phyloP scores from a whole-genome alignment of 164 flowering plant species.

The Warburgia ugandensis region DNA sequence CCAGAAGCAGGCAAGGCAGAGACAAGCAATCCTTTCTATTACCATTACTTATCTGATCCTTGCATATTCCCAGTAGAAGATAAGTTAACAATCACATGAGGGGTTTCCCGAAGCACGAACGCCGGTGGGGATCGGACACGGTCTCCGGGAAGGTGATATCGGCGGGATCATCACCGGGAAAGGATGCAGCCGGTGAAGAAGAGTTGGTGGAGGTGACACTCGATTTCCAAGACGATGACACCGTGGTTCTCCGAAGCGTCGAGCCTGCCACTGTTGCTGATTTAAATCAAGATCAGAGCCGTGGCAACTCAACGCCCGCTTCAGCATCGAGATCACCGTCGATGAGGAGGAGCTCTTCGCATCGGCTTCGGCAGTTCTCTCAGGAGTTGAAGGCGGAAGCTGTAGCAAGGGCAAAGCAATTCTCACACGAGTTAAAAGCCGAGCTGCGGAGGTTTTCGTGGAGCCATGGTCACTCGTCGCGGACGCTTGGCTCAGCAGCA shows the following conservation, averaged over 20 bases:
- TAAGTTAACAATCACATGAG: no score
- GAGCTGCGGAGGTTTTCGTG: slow-evolving; percentile 86
- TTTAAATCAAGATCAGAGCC: slow-evolving; percentile 13
- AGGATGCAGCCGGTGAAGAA: slow-evolving; percentile 23
- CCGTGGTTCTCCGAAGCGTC: slow-evolving; percentile 79
- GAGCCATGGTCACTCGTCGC: slow-evolving; percentile 65
- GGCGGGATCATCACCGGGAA: slow-evolving; percentile 38
- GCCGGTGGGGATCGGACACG: slow-evolving; percentile 73
- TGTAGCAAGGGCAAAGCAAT: slow-evolving; percentile 66
- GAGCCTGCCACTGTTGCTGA: slow-evolving; percentile 56
- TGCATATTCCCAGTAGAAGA: no score
- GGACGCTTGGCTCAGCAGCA: slow-evolving; percentile 18
- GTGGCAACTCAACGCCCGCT: slow-evolving; percentile 21
- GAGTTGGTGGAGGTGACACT: slow-evolving; percentile 92
- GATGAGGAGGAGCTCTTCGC: slow-evolving; percentile 49
- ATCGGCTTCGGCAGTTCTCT: slow-evolving; percentile 60
- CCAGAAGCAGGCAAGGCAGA: not conserved
- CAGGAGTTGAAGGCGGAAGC: slow-evolving; percentile 93
- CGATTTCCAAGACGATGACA: slow-evolving; percentile 82
- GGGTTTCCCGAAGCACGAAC: slow-evolving; percentile 36
- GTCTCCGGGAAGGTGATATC: slow-evolving; percentile 30
- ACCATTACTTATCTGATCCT: not conserved
- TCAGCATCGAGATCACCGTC: slow-evolving; percentile 39
- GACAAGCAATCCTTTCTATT: not conserved
- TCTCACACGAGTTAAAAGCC: slow-evolving; percentile 87